Conservation (phyloP, 345 rosid species). For the Populus deltoides region DNA sequence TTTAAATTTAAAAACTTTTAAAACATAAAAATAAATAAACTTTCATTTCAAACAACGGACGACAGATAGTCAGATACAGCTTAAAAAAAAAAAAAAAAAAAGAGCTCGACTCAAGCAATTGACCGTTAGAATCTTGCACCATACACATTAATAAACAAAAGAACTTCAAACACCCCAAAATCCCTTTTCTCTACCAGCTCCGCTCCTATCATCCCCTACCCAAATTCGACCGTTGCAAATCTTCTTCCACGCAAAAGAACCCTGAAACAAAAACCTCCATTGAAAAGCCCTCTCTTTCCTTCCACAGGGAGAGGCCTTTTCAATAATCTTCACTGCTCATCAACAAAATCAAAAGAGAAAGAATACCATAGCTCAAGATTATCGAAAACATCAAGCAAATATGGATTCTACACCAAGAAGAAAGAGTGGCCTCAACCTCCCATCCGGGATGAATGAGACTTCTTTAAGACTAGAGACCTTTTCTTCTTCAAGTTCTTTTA, state of each 20-base stretch:
- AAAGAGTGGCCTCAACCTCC: constrained; percentile 78
- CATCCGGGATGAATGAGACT: constrained; percentile 77
- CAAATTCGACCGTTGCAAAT: constrained; percentile 47
- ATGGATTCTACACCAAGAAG: constrained; percentile 68
- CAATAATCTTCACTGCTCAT: background rate
- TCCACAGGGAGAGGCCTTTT: constrained; percentile 29
- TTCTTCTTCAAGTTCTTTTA: constrained; percentile 27
- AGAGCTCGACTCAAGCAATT: background rate
- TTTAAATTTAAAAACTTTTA: too few relatives aligned
- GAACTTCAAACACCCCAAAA: background rate
- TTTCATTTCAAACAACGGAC: too few relatives aligned
- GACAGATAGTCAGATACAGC: background rate
- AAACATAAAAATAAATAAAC: too few relatives aligned
- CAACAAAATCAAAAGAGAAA: background rate
- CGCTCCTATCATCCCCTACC: constrained; percentile 19
- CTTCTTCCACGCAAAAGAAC: constrained; percentile 14
- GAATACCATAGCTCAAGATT: background rate
- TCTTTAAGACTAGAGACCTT: constrained; percentile 60
- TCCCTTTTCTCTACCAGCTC: background rate
- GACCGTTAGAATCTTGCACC: constrained; percentile 11
- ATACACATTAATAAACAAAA: background rate
- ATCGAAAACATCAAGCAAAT: background rate
- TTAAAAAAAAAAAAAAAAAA: too few relatives aligned
- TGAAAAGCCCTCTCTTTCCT: constrained; percentile 21
- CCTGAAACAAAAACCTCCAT: background rate